Percentiles rank a stretch among this genome's conserved stretches.
phyloP scores from a whole-genome alignment of 495 filamentous ascomycete genomes.

The Recurvomyces mirabilis region DNA sequence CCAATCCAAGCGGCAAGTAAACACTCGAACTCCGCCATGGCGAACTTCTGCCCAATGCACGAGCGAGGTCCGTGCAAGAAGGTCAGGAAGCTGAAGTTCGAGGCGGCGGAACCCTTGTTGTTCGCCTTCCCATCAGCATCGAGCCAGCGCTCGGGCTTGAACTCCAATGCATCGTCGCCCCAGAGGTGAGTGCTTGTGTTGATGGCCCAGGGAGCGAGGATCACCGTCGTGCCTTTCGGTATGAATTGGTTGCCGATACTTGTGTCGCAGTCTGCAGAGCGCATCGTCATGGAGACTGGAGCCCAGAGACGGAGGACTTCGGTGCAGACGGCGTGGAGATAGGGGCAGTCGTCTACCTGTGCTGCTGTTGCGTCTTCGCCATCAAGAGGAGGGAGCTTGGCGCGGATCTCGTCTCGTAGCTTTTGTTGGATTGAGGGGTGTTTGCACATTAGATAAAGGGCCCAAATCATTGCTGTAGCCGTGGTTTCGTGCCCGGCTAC shows the following conservation, averaged over 20 bases:
- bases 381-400: constrained; percentile 48
- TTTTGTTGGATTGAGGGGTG: constrained; percentile 45
- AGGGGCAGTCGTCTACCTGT: constrained; percentile 45
- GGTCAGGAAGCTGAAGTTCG: constrained; percentile 32
- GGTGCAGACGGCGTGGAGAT: constrained; percentile 51
- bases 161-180: constrained; percentile 31
- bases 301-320: constrained; percentile 49
- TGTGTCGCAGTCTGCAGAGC: constrained; percentile 52
- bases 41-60: constrained; percentile 54
- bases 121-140: constrained; percentile 23
- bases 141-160: constrained; percentile 37
- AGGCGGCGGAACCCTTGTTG: constrained; percentile 32
- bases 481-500: constrained; percentile 82
- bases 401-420: constrained; percentile 50
- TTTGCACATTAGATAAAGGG: constrained; percentile 46
- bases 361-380: constrained; percentile 39
- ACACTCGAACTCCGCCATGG: constrained; percentile 71
- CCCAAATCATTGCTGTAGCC: constrained; percentile 49
- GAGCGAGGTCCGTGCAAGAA: constrained; percentile 39
- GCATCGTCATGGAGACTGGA: constrained; percentile 51
- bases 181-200: constrained; percentile 29
- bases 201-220: constrained; percentile 38
- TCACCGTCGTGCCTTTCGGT: constrained; percentile 44
- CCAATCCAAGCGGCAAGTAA: constrained; percentile 67
- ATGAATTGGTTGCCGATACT: constrained; percentile 45